phyloP scores from a whole-genome alignment of 129 eudicot species.

The Rutidosis leptorrhynchoides region DNA sequence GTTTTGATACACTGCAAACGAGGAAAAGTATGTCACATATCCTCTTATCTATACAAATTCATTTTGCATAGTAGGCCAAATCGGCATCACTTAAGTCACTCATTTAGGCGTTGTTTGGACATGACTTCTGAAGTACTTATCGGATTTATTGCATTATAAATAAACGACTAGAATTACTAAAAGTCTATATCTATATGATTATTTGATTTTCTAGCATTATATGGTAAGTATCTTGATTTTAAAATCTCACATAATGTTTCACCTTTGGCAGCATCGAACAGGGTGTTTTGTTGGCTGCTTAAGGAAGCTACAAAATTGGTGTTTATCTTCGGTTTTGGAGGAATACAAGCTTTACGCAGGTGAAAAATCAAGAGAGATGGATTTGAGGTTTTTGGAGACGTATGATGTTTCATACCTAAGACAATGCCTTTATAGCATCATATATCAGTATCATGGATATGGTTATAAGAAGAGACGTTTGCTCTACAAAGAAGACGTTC shows the following conservation, averaged over 20 bases:
- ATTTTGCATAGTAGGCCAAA: not conserved
- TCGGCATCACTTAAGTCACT: not conserved
- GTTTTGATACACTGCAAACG: slow-evolving; percentile 62
- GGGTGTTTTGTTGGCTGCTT: slow-evolving; percentile 67
- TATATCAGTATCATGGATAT: slow-evolving; percentile 58
- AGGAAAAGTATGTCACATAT: slow-evolving; percentile 49
- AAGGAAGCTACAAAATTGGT: slow-evolving; percentile 65
- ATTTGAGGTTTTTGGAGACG: slow-evolving; percentile 43
- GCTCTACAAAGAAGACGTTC: slow-evolving; percentile 45
- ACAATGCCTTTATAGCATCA: slow-evolving; percentile 54
- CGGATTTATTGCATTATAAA: not conserved
- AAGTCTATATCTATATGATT: not conserved
- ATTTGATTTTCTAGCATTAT: not conserved
- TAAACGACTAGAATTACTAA: too few relatives aligned
- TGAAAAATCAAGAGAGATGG: slow-evolving; percentile 43
- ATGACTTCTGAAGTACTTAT: not conserved
- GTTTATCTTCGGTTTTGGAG: slow-evolving; percentile 52
- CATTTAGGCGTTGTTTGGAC: slow-evolving; percentile 4
- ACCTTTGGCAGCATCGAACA: slow-evolving; percentile 53
- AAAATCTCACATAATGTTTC: slow-evolving; percentile 17
- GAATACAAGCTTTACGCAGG: slow-evolving; percentile 66
- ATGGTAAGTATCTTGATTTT: not conserved
- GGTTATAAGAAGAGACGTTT: slow-evolving; percentile 56
- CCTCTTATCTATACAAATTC: not conserved
- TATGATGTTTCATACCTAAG: slow-evolving; percentile 47